Evolutionary conservation across 2,329 filamentous ascomycete genomes (phyloP), one percentile per base, ranked within the genome.

Genomic region (Fusarium secorum): DNA sequence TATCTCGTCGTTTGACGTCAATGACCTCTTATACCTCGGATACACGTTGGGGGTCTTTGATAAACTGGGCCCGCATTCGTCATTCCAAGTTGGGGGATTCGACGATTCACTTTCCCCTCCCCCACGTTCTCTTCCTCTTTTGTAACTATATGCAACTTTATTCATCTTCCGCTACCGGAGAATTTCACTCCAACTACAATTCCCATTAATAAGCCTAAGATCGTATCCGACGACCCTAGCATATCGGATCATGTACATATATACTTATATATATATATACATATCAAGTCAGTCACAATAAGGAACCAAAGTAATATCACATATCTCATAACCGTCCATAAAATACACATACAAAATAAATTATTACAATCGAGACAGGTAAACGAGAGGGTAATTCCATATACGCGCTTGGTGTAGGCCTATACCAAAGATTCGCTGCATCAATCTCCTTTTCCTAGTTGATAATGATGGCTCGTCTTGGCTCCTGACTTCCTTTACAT

Each of bases 311-410:
- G 24, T 28, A 33, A 10, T 6, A 33, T 49, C 39, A 26, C 45
- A 49, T 61, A 11, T 60, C 26, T 60, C 42, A 22, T 45, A 17
- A 35, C 26, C 52, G 42, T 63, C 28, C 45, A 28, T 60, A 46
- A 26, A 46, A 15, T 67, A 71, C 52, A 59, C 48, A 61, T 71
- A 71, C 68, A 72, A 68, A 76, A 66, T 73, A 74, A 66, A 60
- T 73, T 75, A 75, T 73, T 76, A 76, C 74, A 76, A 62, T 75
- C 67, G 70, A 74, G 64, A 60, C 70, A 56, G 71, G 71, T 62
- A 65, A 62, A 60, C 67, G 75, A 75, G 64, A 67, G 72, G 68
- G 62, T 64, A 72, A 68, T 61, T 74, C 53, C 70, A 68, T 70
- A 66, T 65, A 74, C 67, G 74, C 69, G 46, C 51, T 67, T 62